Evolutionary conservation across 371 early-diverging fungal genomes (phyloP).

Genomic region (Nematocida minor): DNA sequence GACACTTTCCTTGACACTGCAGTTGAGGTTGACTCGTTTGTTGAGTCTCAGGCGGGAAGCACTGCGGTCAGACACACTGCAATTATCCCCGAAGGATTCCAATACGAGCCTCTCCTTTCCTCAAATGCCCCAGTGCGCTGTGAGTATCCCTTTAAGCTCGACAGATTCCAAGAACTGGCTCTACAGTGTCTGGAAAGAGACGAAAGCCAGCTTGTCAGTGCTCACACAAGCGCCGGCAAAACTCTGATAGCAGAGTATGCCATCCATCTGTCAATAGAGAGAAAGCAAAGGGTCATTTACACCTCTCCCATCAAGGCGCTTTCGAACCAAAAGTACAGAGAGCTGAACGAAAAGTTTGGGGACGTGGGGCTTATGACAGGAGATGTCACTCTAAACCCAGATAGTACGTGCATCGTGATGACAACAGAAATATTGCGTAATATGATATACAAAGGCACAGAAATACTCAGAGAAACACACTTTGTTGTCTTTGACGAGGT

Average conservation of each 20-base stretch:
- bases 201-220: constrained; percentile 90
- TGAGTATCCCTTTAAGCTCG: constrained; percentile 85
- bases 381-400: constrained; percentile 94
- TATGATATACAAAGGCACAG: constrained; percentile 96
- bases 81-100: constrained; percentile 54
- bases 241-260: constrained; percentile 99
- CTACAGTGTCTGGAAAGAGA: constrained; percentile 81
- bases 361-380: constrained; percentile 99
- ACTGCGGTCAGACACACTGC: constrained; percentile 61
- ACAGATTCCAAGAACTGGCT: constrained; percentile 90
- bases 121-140: constrained; percentile 66
- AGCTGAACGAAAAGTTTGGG: constrained; percentile 82
- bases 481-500: constrained; percentile 99
- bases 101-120: constrained; percentile 36
- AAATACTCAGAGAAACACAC: constrained; percentile 91
- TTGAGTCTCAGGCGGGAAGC: constrained; percentile 28
- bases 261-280: constrained; percentile 80
- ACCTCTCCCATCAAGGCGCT: constrained; percentile 98
- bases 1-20: constrained; percentile 10
- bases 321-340: constrained; percentile 97
- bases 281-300: constrained; percentile 94
- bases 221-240: constrained; percentile 98
- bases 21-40: constrained; percentile 33
- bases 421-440: constrained; percentile 97
- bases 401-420: constrained; percentile 94